Conservation (phyloP, 177 flowering plant species). For the Vitis hybrid region DNA sequence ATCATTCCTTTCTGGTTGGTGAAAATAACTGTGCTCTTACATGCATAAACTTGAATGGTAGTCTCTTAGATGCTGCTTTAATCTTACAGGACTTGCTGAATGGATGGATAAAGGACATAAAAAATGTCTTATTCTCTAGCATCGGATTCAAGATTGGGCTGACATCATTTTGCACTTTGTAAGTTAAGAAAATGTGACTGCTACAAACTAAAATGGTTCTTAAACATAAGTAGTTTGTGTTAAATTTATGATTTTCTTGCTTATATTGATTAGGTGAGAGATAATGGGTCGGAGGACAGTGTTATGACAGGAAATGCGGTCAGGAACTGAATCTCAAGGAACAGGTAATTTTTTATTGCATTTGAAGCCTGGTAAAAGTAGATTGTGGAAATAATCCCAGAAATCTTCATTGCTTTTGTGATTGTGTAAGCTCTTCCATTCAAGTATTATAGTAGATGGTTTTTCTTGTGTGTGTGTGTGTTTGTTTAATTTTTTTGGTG, state of each 20-base stretch:
- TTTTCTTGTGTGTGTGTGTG: too few species aligned
- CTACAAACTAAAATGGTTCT: too few species aligned
- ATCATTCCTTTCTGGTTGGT: neutral
- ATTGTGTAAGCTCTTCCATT: neutral
- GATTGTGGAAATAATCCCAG: neutral
- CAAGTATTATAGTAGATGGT: neutral
- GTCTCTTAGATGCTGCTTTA: neutral
- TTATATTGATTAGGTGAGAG: conserved; percentile 58
- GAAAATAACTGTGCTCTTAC: neutral
- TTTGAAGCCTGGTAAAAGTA: neutral
- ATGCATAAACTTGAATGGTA: neutral
- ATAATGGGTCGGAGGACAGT: conserved; percentile 86
- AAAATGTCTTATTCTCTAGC: conserved; percentile 92
- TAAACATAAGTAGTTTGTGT: too few species aligned
- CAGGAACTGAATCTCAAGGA: conserved; percentile 87
- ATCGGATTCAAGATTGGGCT: conserved; percentile 97
- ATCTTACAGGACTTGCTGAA: conserved; percentile 78
- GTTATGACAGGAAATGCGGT: conserved; percentile 90
- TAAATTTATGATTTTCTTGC: neutral
- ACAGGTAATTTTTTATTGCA: conserved; percentile 55
- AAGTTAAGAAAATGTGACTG: conserved; percentile 28
- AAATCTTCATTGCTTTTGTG: neutral
- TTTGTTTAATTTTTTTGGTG: too few species aligned
- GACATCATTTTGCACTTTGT: conserved; percentile 77
- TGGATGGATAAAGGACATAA: conserved; percentile 95